Evolutionary conservation across 306 rosid species (phyloP).

Genomic region (Citrullus mucosospermus): DNA sequence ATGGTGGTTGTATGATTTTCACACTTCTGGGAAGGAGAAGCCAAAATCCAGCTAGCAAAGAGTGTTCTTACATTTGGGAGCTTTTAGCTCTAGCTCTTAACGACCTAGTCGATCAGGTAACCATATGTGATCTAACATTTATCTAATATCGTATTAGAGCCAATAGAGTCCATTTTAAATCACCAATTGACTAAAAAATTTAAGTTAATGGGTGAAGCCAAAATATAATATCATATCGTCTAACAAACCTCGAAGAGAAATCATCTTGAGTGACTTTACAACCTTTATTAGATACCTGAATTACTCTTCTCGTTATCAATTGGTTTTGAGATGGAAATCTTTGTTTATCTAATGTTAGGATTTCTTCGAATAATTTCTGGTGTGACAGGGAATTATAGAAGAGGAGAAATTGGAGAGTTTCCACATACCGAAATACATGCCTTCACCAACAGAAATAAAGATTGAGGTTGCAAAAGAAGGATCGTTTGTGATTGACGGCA

Average conservation of each 20-base stretch:
- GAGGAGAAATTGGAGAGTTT: constrained; percentile 20
- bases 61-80: not conserved
- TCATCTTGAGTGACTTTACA: too few relatives aligned
- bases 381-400: constrained; percentile 23
- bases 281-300: too few relatives aligned
- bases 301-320: too few relatives aligned
- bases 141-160: too few relatives aligned
- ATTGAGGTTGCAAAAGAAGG: constrained; percentile 26
- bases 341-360: too few relatives aligned
- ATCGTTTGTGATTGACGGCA: constrained; percentile 16
- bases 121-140: not conserved
- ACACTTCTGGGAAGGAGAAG: constrained; percentile 18
- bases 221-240: too few relatives aligned
- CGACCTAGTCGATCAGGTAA: not conserved
- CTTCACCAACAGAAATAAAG: constrained; percentile 22
- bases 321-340: too few relatives aligned
- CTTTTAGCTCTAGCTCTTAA: constrained; percentile 20
- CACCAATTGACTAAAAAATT: too few relatives aligned
- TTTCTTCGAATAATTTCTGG: too few relatives aligned
- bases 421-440: constrained; percentile 24
- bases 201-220: too few relatives aligned
- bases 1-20: constrained; percentile 29
- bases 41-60: not conserved
- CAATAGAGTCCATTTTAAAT: too few relatives aligned
- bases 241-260: too few relatives aligned